Evolutionary conservation across 78 protist genomes (phyloP).

Genomic region (Dictyostelium firmibasis): DNA sequence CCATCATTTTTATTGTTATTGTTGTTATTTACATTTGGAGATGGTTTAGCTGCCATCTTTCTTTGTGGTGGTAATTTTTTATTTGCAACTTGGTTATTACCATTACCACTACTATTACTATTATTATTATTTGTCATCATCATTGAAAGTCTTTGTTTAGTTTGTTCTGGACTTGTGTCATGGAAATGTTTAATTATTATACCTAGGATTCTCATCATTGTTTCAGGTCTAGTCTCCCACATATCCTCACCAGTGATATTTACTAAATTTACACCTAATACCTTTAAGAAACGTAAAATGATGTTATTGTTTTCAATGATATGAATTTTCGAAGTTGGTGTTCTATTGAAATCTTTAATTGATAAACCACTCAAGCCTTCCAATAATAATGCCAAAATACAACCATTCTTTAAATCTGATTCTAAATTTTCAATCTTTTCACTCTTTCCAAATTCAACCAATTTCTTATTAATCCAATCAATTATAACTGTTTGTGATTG

Average conservation of each 20-base stretch:
- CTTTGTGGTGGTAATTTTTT: constrained; percentile 5
- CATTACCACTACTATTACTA: no score
- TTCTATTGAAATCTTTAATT: constrained; percentile 54
- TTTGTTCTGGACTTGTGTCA: constrained; percentile 17
- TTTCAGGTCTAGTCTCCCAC: constrained; percentile 73
- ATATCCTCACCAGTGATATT: constrained; percentile 68
- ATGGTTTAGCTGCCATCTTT: neutral
- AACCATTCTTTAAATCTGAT: constrained; percentile 65
- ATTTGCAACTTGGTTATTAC: neutral
- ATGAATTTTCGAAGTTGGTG: constrained; percentile 37
- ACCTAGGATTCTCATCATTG: constrained; percentile 69
- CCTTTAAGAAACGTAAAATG: constrained; percentile 57
- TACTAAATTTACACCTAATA: constrained; percentile 56
- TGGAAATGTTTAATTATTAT: constrained; percentile 63
- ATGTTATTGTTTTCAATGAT: constrained; percentile 65
- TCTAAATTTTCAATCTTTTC: constrained; percentile 50
- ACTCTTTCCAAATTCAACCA: constrained; percentile 28
- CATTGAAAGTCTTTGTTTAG: constrained; percentile 56
- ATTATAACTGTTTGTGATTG: constrained; percentile 40
- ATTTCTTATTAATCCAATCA: constrained; percentile 70
- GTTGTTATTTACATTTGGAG: neutral
- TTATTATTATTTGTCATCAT: neutral
- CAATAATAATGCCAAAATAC: constrained; percentile 30
- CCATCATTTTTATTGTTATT: neutral
- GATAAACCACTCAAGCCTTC: constrained; percentile 45